Conservation (phyloP, 129 eudicot genomes). For the Lactuca sativa region DNA sequence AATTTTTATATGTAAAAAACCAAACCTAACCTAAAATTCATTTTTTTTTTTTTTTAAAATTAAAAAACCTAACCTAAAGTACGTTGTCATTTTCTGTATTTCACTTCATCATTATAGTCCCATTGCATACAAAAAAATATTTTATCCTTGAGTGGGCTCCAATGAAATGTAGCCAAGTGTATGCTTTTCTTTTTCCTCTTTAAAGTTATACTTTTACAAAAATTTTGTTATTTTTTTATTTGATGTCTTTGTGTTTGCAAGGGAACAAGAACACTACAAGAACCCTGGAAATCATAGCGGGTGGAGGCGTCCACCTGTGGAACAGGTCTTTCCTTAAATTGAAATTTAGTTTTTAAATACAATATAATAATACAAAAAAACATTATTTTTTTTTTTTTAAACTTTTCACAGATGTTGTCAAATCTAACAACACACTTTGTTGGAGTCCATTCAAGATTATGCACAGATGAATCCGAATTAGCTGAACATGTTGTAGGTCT, state of each 20-base stretch:
- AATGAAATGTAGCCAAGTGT: too few relatives aligned
- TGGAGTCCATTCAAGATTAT: conserved; percentile 82
- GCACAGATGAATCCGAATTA: conserved; percentile 87
- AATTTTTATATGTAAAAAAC: too few relatives aligned
- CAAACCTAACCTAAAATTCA: too few relatives aligned
- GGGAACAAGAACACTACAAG: conserved; percentile 84
- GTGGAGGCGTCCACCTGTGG: conserved; percentile 88
- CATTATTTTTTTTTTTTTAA: not conserved
- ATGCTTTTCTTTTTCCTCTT: too few relatives aligned
- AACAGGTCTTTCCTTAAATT: conserved; percentile 54
- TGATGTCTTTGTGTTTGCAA: conserved; percentile 28
- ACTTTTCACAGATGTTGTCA: conserved; percentile 52
- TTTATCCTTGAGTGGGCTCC: too few relatives aligned
- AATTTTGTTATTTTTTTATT: not conserved
- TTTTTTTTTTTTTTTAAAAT: too few relatives aligned
- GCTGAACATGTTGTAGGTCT: conserved; percentile 92
- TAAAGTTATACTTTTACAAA: too few relatives aligned
- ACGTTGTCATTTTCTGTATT: too few relatives aligned
- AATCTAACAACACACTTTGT: conserved; percentile 64
- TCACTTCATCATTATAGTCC: too few relatives aligned
- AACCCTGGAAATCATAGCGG: conserved; percentile 46
- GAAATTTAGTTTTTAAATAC: not conserved
- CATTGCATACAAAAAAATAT: too few relatives aligned
- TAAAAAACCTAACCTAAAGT: too few relatives aligned
- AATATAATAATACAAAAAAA: not conserved